A percentile compares a stretch with the other conserved stretches of the same genome.
Evolutionary conservation across 1,139 yeast species (phyloP).

Genomic region (Geotrichum macrosporum): DNA sequence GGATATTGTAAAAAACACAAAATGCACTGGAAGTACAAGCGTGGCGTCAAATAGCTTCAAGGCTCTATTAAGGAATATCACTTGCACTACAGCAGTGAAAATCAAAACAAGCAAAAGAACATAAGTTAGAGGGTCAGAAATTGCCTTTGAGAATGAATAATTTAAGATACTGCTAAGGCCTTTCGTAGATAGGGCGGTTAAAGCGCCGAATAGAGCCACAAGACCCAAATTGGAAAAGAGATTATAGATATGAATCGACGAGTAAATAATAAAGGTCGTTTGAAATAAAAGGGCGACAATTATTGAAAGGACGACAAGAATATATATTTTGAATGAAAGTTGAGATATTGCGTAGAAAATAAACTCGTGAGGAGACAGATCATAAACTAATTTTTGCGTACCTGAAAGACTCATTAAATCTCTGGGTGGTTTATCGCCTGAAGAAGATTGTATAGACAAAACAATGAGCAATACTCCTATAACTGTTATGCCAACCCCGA

Average conservation of each 20-base stretch:
- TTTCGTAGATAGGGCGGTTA: conserved; percentile 44
- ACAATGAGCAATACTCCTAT: conserved; percentile 43
- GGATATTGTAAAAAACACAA: conserved; percentile 44
- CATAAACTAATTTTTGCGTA: conserved; percentile 4
- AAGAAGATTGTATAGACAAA: conserved; percentile 31
- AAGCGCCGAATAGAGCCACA: conserved; percentile 45
- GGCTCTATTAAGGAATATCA: conserved; percentile 40
- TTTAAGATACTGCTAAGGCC: conserved; percentile 39
- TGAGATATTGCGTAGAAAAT: conserved; percentile 33
- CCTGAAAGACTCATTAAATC: conserved; percentile 7
- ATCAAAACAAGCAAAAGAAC: conserved; percentile 34
- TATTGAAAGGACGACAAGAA: conserved; percentile 27
- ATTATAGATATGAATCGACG: conserved; percentile 1
- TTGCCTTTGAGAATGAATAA: conserved; percentile 31
- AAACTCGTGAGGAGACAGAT: conserved; percentile 30
- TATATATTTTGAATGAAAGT: conserved; percentile 31
- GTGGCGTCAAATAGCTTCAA: conserved; percentile 42
- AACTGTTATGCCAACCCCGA: conserved; percentile 41
- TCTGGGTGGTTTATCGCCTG: conserved; percentile 4
- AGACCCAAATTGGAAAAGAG: conserved; percentile 34
- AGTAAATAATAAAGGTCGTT: background rate
- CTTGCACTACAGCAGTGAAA: conserved; percentile 41
- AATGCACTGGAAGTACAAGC: conserved; percentile 46
- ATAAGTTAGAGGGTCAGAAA: conserved; percentile 36
- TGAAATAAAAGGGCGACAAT: conserved; percentile 22